These are phyloP conservation scores for Wickerhamiella lipophila DNA, from an alignment of 805 yeast species.

Conservation along the genomic window DNA sequence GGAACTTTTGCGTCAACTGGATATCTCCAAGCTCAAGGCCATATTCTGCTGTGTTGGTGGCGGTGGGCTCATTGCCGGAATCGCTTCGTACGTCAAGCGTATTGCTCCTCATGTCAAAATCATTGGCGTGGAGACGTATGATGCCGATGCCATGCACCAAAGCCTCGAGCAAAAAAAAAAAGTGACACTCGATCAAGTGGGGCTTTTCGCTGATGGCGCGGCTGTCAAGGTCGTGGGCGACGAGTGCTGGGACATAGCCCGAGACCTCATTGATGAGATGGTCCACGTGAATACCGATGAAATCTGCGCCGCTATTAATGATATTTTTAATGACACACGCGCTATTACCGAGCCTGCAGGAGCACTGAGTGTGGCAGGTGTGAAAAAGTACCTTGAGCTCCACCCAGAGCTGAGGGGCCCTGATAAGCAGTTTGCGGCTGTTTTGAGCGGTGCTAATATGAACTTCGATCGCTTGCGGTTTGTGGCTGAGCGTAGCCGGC, in stretches of 20 bases:
- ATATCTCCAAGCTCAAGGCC: slow-evolving; percentile 64
- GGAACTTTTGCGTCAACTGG: slow-evolving; percentile 80
- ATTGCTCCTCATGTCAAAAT: slow-evolving; percentile 95
- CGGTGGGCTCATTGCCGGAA: slow-evolving; percentile 89
- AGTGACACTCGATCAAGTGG: slow-evolving; percentile 55
- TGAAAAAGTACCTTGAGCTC: slow-evolving; percentile 57
- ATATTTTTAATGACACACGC: slow-evolving; percentile 90
- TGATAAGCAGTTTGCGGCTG: slow-evolving; percentile 56
- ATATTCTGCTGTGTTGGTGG: slow-evolving; percentile 94
- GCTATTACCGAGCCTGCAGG: slow-evolving; percentile 94
- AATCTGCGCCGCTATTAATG: slow-evolving; percentile 93
- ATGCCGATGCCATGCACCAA: slow-evolving; percentile 83
- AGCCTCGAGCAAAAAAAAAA: slow-evolving; percentile 48
- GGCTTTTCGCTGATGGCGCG: slow-evolving; percentile 97
- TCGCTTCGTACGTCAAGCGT: slow-evolving; percentile 79
- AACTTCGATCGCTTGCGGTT: slow-evolving; percentile 92
- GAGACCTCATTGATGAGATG: slow-evolving; percentile 76
- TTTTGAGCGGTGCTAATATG: slow-evolving; percentile 95
- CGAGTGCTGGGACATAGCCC: slow-evolving; percentile 76
- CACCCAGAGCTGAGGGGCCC: slow-evolving; percentile 37
- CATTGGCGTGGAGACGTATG: slow-evolving; percentile 91
- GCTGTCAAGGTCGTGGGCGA: slow-evolving; percentile 85
- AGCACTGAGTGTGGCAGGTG: slow-evolving; percentile 90
- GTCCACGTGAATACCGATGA: slow-evolving; percentile 82
- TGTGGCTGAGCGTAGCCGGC: slow-evolving; percentile 90